Evolutionary conservation across 768 basidiomycete genomes (phyloP), one percentile per base, ranked within the genome.

Genomic region (Boletus rex-veris): DNA sequence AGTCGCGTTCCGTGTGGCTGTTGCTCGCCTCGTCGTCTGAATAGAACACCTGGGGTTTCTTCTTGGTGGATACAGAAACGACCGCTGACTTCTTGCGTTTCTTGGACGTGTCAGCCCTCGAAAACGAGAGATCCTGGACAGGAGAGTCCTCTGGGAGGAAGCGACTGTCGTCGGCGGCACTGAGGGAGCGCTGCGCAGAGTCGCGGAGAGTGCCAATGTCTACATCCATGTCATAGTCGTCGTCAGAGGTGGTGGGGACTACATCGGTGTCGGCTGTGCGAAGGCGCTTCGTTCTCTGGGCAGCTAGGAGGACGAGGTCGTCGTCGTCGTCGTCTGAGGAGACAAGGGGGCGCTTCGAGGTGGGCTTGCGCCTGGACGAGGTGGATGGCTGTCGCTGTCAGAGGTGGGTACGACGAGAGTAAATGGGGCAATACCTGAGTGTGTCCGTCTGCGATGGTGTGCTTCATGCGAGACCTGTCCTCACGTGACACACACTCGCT

Each of bases 231-330:
- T 74, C 69, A 12, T 78, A 72, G 15, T 81, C 78, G 11, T 60
- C 82, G 12, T 61, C 82, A 72, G 33, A 80, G 63, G 53, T 82
- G 31, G 47, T 76, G 19, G 38, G 30, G 16, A 40, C 24, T 31
- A 58, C 65, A 42, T 72, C 71, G 8, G 60, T 61, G 26, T 68
- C 69, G 37, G 55, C 53, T 11, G 68, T 65, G 43, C 63, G 71
- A 14, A 55, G 50, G 19, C 63, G 65, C 61, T 61, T 71, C 51
- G 51, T 54, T 59, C 49, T 55, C 53, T 46, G 65, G 6, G 50
- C 35, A 60, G 86, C 78, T 75, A 88, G 81, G 54, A 77, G 80
- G n/a, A 78, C 16, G 38, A 7, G 51, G 45, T 46, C 38, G 18
- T 48, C 48, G 38, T 40, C 50, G 11, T 73, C 73, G 36, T 68